Percentiles rank a stretch among this genome's conserved stretches.
Evolutionary conservation across 2,329 filamentous ascomycete species (phyloP).

Genomic region (Aspergillus alliaceus): DNA sequence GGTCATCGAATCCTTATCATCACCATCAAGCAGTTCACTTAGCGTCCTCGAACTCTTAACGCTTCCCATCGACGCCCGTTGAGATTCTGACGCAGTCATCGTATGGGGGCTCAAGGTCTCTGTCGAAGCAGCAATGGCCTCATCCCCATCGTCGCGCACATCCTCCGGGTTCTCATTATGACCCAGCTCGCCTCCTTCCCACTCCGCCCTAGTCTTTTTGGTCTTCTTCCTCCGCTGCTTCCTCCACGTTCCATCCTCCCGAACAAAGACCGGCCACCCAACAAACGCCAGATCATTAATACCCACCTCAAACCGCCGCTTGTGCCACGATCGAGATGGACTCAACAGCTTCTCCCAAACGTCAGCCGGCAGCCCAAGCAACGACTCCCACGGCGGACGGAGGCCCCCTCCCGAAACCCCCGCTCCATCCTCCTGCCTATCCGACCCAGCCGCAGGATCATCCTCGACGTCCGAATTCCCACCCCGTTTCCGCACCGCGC

Average conservation of each 20-base stretch:
- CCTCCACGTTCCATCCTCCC: constrained; percentile 74
- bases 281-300: constrained; percentile 78
- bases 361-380: constrained; percentile 72
- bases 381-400: constrained; percentile 53
- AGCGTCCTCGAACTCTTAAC: constrained; percentile 20
- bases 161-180: constrained; percentile 38
- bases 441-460: constrained; percentile 28
- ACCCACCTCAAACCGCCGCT: constrained; percentile 77
- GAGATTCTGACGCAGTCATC: constrained; percentile 23
- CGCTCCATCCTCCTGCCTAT: constrained; percentile 27
- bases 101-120: constrained; percentile 23
- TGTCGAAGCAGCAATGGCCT: constrained; percentile 30
- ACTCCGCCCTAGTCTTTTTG: constrained; percentile 33
- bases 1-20: constrained; percentile 67
- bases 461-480: constrained; percentile 35
- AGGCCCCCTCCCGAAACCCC: constrained; percentile 19
- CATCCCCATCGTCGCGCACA: constrained; percentile 32
- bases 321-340: constrained; percentile 74
- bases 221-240: constrained; percentile 59
- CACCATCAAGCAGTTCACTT: constrained; percentile 26
- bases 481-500: constrained; percentile 29
- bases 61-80: constrained; percentile 23
- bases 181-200: constrained; percentile 35
- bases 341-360: constrained; percentile 79
- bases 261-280: constrained; percentile 80